These are phyloP conservation scores for Penicillium coprophilum DNA, from an alignment of 495 filamentous ascomycete species.

Conservation along the genomic window DNA sequence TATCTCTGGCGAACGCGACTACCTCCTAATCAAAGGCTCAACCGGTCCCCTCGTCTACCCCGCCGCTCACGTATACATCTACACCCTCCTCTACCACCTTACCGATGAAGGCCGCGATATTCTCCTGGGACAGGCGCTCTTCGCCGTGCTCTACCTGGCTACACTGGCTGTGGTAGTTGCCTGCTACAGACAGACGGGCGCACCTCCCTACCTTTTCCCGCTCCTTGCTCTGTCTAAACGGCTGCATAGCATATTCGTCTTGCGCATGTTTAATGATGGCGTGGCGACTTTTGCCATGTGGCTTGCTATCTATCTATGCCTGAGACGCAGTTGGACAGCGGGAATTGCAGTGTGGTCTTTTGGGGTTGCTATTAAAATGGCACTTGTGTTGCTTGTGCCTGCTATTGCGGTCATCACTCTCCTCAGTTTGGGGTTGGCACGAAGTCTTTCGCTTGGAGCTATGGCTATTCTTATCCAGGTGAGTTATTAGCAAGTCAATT, in stretches of 20 bases:
- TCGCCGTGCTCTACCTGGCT: conserved; percentile 72
- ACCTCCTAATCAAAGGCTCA: conserved; percentile 77
- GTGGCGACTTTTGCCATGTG: conserved; percentile 81
- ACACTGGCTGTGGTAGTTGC: conserved; percentile 74
- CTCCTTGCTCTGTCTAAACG: conserved; percentile 87
- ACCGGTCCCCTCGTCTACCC: conserved; percentile 96
- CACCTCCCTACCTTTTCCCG: conserved; percentile 84
- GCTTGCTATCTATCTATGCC: conserved; percentile 72
- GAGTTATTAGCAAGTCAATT: conserved; percentile 7
- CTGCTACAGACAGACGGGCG: conserved; percentile 77
- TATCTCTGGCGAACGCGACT: conserved; percentile 81
- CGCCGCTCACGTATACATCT: conserved; percentile 89
- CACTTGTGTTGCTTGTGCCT: conserved; percentile 74
- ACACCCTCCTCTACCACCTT: conserved; percentile 72
- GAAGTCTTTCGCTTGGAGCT: conserved; percentile 62
- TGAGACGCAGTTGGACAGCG: conserved; percentile 66
- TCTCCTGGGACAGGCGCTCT: conserved; percentile 73
- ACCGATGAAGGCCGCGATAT: conserved; percentile 79
- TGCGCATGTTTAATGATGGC: conserved; percentile 94
- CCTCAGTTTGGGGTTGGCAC: conserved; percentile 62
- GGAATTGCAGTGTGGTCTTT: conserved; percentile 72
- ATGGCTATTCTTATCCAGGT: conserved; percentile 76
- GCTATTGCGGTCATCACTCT: conserved; percentile 73
- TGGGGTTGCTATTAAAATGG: conserved; percentile 93
- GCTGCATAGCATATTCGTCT: conserved; percentile 87